Conservation (phyloP, 345 rosid genomes). For the Moricandia arvensis region DNA sequence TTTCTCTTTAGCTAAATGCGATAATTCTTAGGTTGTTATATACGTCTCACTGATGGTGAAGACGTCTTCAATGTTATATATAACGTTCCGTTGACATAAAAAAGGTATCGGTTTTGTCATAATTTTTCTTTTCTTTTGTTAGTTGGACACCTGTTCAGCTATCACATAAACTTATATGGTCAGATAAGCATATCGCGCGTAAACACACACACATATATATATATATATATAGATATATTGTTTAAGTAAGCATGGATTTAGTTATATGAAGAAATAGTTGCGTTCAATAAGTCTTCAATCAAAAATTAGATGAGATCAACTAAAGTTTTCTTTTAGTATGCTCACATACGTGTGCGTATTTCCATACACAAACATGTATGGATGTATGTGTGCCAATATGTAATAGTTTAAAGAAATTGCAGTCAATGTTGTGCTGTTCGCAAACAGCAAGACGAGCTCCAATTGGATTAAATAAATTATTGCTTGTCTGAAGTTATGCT, state of each 20-base stretch:
- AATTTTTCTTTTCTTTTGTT: not conserved
- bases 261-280: not conserved
- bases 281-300: not conserved
- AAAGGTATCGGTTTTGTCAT: not conserved
- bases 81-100: not conserved
- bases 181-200: not conserved
- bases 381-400: not conserved
- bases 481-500: slow-evolving; percentile 21
- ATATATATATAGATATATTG: not conserved
- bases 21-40: no score
- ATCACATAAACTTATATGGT: not conserved
- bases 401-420: slow-evolving; percentile 4
- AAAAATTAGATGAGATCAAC: slow-evolving; percentile 1
- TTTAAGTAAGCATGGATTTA: not conserved
- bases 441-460: slow-evolving; percentile 17
- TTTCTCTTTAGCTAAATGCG: not conserved
- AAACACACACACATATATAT: no score
- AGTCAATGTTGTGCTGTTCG: slow-evolving; percentile 28
- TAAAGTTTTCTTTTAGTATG: not conserved
- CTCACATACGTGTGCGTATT: slow-evolving; percentile 21
- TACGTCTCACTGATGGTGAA: slow-evolving; percentile 6
- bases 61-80: slow-evolving; percentile 13
- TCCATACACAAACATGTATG: not conserved
- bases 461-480: not conserved
- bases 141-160: not conserved